Percentiles rank a stretch among this genome's conserved stretches.
Conservation (phyloP, 495 filamentous ascomycete genomes). For the Hyphodiscus hymeniophilus region DNA sequence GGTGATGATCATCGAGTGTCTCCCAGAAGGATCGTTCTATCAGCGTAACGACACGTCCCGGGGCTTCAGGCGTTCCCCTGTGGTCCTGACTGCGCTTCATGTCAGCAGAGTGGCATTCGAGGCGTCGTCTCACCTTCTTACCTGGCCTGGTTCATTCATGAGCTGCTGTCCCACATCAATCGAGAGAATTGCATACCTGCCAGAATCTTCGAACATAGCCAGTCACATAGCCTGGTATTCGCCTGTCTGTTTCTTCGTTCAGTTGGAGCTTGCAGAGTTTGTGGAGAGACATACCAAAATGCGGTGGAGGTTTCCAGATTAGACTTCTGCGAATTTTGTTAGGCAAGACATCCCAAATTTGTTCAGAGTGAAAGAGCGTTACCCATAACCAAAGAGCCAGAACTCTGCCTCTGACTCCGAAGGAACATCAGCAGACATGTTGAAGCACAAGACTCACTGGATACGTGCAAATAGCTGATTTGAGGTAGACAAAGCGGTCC, state of each 20-base stretch:
- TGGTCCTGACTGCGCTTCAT: conserved; percentile 59
- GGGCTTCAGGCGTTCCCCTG: conserved; percentile 77
- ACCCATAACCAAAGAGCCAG: conserved; percentile 94
- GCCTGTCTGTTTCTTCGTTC: conserved; percentile 48
- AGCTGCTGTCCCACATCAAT: conserved; percentile 1
- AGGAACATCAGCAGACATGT: conserved; percentile 2
- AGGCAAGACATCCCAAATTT: background rate
- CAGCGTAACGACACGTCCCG: conserved; percentile 88
- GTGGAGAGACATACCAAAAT: conserved; percentile 70
- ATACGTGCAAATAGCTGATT: background rate
- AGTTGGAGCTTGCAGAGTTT: background rate
- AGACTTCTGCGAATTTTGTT: conserved; percentile 56
- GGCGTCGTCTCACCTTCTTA: conserved; percentile 6
- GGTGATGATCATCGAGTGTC: conserved; percentile 61
- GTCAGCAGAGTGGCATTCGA: conserved; percentile 12
- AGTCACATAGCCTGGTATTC: conserved; percentile 84
- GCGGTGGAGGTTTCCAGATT: conserved; percentile 97
- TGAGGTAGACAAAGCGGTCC: no score
- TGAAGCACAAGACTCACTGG: background rate
- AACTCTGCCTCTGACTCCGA: conserved; percentile 44
- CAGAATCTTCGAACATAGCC: conserved; percentile 96
- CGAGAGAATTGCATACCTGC: conserved; percentile 57
- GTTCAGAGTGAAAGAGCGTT: conserved; percentile 25
- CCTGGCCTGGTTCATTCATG: conserved; percentile 25
- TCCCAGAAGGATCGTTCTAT: conserved; percentile 79